Evolutionary conservation across 306 rosid species (phyloP).

Genomic region (Sechiopsis laciniata): DNA sequence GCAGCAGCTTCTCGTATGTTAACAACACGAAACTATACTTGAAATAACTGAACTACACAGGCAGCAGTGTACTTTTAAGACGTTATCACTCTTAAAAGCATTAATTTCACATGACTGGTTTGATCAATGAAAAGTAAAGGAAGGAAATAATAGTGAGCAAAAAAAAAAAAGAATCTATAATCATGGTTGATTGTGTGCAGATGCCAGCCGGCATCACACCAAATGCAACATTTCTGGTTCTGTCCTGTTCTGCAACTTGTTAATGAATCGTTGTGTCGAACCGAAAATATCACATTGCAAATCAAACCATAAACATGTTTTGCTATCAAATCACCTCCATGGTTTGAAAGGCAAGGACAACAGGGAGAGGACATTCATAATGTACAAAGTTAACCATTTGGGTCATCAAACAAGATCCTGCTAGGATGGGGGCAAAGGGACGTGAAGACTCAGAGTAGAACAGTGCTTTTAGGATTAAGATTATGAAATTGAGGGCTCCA

Average conservation of each 20-base stretch:
- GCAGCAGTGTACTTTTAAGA: background rate
- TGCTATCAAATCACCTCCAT: background rate
- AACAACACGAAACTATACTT: background rate
- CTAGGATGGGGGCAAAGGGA: constrained; percentile 20
- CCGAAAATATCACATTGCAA: background rate
- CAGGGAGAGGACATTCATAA: constrained; percentile 22
- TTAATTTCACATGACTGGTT: no score
- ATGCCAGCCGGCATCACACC: background rate
- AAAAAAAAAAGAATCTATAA: background rate
- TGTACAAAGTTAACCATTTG: constrained; percentile 15
- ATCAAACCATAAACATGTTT: background rate
- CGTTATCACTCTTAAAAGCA: background rate
- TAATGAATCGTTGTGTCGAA: background rate
- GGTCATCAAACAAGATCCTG: constrained; percentile 14
- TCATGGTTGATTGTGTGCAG: constrained; percentile 6
- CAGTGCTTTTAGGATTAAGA: constrained; percentile 15
- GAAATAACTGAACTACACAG: background rate
- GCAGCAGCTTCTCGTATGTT: background rate
- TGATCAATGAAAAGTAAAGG: no score
- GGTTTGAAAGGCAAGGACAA: background rate
- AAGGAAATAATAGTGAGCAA: no score
- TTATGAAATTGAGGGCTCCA: constrained; percentile 18
- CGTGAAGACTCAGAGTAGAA: constrained; percentile 12
- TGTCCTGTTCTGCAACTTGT: background rate
- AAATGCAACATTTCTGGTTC: background rate